phyloP scores from a whole-genome alignment of 352 stramenopile genomes.

The Phytopythium cucurbitacearum region DNA sequence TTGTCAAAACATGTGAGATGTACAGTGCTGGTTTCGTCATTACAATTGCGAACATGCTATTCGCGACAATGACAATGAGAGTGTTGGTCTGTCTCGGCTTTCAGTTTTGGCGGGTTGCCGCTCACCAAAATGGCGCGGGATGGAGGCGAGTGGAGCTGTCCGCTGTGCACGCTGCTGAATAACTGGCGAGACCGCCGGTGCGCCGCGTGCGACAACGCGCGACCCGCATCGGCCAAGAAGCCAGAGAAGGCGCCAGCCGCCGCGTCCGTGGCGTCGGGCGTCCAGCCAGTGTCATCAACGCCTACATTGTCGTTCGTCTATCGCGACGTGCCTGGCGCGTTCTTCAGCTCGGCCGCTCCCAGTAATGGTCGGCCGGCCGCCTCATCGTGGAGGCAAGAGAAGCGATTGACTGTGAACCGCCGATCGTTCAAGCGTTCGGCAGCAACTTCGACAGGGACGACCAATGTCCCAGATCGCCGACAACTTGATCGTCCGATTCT shows the following conservation, averaged over 20 bases:
- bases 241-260: conserved; percentile 1
- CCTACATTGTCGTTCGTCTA: conserved; percentile 5
- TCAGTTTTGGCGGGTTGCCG: conserved; percentile 6
- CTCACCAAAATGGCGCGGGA: conserved; percentile 3
- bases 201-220: conserved; percentile 44
- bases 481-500: no score
- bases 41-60: no score
- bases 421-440: conserved; percentile 5
- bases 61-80: no score
- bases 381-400: conserved; percentile 24
- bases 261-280: background rate
- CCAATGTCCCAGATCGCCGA: background rate
- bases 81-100: background rate
- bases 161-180: conserved; percentile 69
- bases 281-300: background rate
- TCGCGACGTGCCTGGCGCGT: conserved; percentile 24
- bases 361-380: background rate
- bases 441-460: background rate
- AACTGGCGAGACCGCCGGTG: conserved; percentile 35
- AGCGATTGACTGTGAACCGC: conserved; percentile 33
- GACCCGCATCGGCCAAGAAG: conserved; percentile 10
- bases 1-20: no score
- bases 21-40: no score
- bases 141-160: conserved; percentile 53
- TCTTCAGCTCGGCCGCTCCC: conserved; percentile 30